Conservation (phyloP, 805 yeast species). For the Metschnikowia noctiluminum region DNA sequence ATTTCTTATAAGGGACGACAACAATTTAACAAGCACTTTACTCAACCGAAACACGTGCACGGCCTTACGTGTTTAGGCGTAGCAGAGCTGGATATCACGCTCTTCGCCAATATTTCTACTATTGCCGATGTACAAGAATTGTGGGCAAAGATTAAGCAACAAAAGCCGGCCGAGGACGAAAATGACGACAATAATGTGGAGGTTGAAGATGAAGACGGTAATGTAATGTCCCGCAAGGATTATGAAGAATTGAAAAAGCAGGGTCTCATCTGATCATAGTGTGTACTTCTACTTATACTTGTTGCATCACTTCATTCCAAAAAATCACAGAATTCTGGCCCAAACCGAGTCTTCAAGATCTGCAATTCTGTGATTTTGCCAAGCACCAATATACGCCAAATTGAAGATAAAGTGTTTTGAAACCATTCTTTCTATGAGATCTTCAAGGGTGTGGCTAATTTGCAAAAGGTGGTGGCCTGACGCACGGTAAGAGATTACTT, state of each 20-base stretch:
- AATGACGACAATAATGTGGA: constrained; percentile 60
- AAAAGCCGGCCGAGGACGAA: constrained; percentile 34
- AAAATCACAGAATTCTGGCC: no score
- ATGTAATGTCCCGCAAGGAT: constrained; percentile 81
- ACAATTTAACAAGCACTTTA: constrained; percentile 71
- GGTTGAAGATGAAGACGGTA: constrained; percentile 90
- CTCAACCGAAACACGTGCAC: constrained; percentile 62
- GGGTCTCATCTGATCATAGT: constrained; percentile 56
- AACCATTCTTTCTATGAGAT: no score
- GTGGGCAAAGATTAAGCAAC: constrained; percentile 45
- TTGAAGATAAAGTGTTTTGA: no score
- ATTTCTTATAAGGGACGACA: constrained; percentile 67
- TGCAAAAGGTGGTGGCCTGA: no score
- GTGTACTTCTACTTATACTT: no score
- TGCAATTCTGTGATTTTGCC: no score
- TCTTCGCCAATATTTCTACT: constrained; percentile 61
- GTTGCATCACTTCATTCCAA: no score
- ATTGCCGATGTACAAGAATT: constrained; percentile 68
- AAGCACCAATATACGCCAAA: no score
- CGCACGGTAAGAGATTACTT: no score
- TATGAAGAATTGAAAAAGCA: constrained; percentile 84
- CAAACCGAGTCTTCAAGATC: no score
- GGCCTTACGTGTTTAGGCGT: constrained; percentile 79
- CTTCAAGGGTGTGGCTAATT: no score
- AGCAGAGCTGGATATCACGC: constrained; percentile 36